Percentiles rank a stretch among this genome's conserved stretches.
Evolutionary conservation across 2,329 filamentous ascomycete species (phyloP).

Genomic region (Cytospora piceicola): DNA sequence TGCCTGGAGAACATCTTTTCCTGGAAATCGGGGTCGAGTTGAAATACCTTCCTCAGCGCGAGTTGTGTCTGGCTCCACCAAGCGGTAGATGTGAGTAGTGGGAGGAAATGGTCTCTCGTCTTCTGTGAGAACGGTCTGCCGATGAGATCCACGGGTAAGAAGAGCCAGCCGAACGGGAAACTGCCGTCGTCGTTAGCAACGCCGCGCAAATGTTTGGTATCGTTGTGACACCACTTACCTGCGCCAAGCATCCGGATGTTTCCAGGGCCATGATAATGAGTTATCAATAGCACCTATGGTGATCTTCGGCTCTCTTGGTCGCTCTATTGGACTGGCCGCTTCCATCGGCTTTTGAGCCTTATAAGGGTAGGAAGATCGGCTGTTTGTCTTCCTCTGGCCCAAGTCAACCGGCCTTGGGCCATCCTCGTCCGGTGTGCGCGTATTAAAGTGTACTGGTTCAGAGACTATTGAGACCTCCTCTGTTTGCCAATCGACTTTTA

Average conservation of each 20-base stretch:
- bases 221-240: conserved; percentile 45
- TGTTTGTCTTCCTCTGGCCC: conserved; percentile 47
- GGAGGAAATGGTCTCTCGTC: conserved; percentile 93
- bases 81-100: conserved; percentile 86
- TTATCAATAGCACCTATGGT: conserved; percentile 95
- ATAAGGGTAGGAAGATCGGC: conserved; percentile 66
- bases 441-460: conserved; percentile 73
- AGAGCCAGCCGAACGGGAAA: conserved; percentile 98
- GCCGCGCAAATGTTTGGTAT: background rate
- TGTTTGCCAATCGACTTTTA: conserved; percentile 86
- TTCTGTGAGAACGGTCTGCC: conserved; percentile 94
- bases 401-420: conserved; percentile 66
- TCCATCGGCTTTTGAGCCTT: conserved; percentile 83
- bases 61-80: conserved; percentile 98
- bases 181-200: conserved; percentile 51
- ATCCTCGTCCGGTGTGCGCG: conserved; percentile 55
- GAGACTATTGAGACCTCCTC: conserved; percentile 84
- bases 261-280: conserved; percentile 98
- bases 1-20: conserved; percentile 99
- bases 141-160: conserved; percentile 93
- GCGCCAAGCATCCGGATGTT: conserved; percentile 88
- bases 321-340: conserved; percentile 58
- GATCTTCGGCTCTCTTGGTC: conserved; percentile 60
- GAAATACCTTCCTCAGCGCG: conserved; percentile 83
- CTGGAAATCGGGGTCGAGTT: conserved; percentile 92